A percentile compares a stretch with the other conserved stretches of the same genome.
Evolutionary conservation across 1,284 basidiomycete genomes (phyloP).

Genomic region (Pterulicium gracile): DNA sequence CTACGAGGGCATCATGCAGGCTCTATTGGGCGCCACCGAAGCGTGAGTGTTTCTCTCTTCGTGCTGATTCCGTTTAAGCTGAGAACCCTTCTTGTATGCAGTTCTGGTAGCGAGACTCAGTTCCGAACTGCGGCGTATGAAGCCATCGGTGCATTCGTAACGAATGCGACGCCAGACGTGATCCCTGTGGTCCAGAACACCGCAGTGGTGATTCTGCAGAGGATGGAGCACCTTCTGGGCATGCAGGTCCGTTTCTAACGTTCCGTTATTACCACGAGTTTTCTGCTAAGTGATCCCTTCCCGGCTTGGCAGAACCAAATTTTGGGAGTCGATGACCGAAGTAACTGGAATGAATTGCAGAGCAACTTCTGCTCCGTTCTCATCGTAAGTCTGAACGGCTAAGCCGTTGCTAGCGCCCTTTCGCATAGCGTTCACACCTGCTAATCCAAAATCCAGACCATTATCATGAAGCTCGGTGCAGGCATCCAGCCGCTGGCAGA

Average conservation of each 20-base stretch:
- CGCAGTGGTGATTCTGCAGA: slow-evolving; percentile 68
- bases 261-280: not conserved
- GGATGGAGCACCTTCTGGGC: slow-evolving; percentile 82
- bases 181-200: slow-evolving; percentile 80
- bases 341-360: slow-evolving; percentile 99
- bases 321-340: slow-evolving; percentile 90
- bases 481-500: slow-evolving; percentile 88
- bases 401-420: too few species aligned
- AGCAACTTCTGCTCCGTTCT: slow-evolving; percentile 91
- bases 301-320: slow-evolving; percentile 75
- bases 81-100: slow-evolving; percentile 20
- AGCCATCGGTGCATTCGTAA: slow-evolving; percentile 82
- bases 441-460: slow-evolving; percentile 39
- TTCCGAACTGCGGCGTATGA: slow-evolving; percentile 95
- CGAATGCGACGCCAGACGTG: slow-evolving; percentile 75
- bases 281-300: slow-evolving; percentile 4
- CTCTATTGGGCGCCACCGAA: slow-evolving; percentile 78
- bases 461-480: slow-evolving; percentile 74
- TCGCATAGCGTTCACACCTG: too few species aligned
- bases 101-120: slow-evolving; percentile 83
- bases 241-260: slow-evolving; percentile 53
- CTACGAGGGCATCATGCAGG: slow-evolving; percentile 80
- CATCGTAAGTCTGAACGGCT: slow-evolving; percentile 59
- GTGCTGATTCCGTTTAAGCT: not conserved
- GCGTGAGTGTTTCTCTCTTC: slow-evolving; percentile 37